Percentiles rank a stretch among this genome's conserved stretches.
phyloP scores from a whole-genome alignment of 148 eudicot genomes.

The Rhododendron kiyosumense region DNA sequence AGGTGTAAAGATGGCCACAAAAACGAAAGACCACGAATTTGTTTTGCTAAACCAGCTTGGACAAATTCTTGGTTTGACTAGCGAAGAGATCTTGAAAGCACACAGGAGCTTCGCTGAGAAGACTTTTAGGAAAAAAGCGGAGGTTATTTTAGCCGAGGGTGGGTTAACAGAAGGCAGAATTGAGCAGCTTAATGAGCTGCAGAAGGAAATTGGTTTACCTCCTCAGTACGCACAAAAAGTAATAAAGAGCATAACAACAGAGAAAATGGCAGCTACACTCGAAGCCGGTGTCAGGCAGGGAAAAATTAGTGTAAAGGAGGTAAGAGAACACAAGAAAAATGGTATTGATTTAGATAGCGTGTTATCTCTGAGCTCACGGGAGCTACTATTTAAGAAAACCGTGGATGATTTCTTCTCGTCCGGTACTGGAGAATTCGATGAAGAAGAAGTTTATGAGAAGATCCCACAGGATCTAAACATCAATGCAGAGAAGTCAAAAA shows the following conservation, averaged over 20 bases:
- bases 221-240: constrained; percentile 81
- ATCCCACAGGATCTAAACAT: constrained; percentile 74
- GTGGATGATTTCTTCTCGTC: constrained; percentile 81
- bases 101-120: constrained; percentile 81
- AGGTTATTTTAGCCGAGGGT: constrained; percentile 89
- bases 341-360: constrained; percentile 63
- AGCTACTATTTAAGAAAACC: constrained; percentile 70
- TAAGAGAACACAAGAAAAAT: constrained; percentile 71
- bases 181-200: constrained; percentile 69
- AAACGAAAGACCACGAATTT: constrained; percentile 65
- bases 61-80: constrained; percentile 65
- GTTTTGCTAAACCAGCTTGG: constrained; percentile 74
- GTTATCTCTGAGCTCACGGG: constrained; percentile 62
- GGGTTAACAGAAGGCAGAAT: constrained; percentile 70
- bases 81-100: constrained; percentile 61
- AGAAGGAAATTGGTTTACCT: constrained; percentile 78
- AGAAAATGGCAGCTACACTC: constrained; percentile 75
- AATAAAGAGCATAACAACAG: constrained; percentile 64
- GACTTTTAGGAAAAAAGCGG: constrained; percentile 78
- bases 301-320: constrained; percentile 67
- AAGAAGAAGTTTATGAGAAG: constrained; percentile 74
- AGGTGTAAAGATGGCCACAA: constrained; percentile 62
- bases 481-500: constrained; percentile 63
- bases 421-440: constrained; percentile 91
- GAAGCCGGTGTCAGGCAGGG: constrained; percentile 83